A percentile compares a stretch with the other conserved stretches of the same genome.
Conservation (phyloP, 2,329 filamentous ascomycete species). For the Aurifilum marmelostoma region DNA sequence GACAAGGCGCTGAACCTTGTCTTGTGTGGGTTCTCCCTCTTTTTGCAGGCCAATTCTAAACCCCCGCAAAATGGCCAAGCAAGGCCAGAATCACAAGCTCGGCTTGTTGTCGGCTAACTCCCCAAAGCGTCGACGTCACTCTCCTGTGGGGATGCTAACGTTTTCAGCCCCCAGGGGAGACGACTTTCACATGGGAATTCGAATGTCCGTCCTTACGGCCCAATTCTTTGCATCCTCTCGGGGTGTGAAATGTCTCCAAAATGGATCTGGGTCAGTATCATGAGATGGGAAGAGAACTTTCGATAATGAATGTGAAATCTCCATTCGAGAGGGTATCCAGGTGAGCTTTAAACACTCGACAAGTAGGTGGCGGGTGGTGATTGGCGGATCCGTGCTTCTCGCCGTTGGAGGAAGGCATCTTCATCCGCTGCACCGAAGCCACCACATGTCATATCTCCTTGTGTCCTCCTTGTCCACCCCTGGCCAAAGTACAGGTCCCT, state of each 20-base stretch:
- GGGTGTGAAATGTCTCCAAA: neutral
- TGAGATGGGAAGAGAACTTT: neutral
- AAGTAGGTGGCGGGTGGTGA: neutral
- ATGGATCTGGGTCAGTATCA: neutral
- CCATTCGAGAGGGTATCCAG: neutral
- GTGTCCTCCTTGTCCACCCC: neutral
- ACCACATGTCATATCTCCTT: constrained; percentile 13
- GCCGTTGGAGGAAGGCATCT: neutral
- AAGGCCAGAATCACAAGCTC: constrained; percentile 27
- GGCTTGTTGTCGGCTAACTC: constrained; percentile 29
- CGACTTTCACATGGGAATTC: constrained; percentile 24
- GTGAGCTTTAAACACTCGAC: neutral
- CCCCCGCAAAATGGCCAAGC: constrained; percentile 22
- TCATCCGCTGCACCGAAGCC: constrained; percentile 29
- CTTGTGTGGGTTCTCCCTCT: neutral
- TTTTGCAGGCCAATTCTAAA: neutral
- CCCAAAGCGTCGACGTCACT: constrained; percentile 29
- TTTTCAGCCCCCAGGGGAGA: constrained; percentile 3
- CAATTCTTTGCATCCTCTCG: too few species aligned
- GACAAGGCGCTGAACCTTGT: neutral
- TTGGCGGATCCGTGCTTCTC: neutral
- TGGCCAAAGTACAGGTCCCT: constrained; percentile 21
- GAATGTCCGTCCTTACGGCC: neutral
- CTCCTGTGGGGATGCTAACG: neutral
- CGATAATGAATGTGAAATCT: too few species aligned